Evolutionary conservation across 2,329 filamentous ascomycete species (phyloP).

Genomic region (Magnaporthales sp.): DNA sequence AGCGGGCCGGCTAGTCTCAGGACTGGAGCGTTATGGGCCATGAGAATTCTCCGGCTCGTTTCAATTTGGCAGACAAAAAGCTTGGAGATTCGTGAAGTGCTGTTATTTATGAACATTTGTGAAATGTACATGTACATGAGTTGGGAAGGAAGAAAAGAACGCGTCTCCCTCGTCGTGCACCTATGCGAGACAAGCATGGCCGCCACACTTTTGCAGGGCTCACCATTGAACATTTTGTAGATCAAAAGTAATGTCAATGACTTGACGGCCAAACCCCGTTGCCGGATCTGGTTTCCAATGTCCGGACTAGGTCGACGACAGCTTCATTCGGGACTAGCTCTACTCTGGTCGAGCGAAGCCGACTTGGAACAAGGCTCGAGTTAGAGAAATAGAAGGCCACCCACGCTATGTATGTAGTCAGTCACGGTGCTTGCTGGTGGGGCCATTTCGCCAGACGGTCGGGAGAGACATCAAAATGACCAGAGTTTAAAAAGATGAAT

Average conservation of each 20-base stretch:
- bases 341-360: not conserved
- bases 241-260: not conserved
- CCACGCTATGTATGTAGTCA: not conserved
- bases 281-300: not conserved
- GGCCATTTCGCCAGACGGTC: not conserved
- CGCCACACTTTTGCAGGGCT: not conserved
- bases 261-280: not conserved
- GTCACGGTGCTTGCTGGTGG: not conserved
- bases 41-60: slow-evolving; percentile 17
- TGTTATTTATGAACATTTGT: not conserved
- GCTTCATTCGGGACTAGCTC: not conserved
- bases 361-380: not conserved
- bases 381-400: not conserved
- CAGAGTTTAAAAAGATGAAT: not conserved
- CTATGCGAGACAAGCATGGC: not conserved
- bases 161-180: not conserved
- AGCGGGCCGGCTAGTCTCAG: slow-evolving; percentile 9
- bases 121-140: not conserved
- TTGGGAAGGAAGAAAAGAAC: not conserved
- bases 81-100: not conserved
- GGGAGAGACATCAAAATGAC: not conserved
- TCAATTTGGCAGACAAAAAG: slow-evolving; percentile 9
- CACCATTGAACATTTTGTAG: not conserved
- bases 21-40: slow-evolving; percentile 11
- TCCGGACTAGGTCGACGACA: not conserved